Conservation (phyloP, 208 protist genomes). For the Sergeia podlipaevii region DNA sequence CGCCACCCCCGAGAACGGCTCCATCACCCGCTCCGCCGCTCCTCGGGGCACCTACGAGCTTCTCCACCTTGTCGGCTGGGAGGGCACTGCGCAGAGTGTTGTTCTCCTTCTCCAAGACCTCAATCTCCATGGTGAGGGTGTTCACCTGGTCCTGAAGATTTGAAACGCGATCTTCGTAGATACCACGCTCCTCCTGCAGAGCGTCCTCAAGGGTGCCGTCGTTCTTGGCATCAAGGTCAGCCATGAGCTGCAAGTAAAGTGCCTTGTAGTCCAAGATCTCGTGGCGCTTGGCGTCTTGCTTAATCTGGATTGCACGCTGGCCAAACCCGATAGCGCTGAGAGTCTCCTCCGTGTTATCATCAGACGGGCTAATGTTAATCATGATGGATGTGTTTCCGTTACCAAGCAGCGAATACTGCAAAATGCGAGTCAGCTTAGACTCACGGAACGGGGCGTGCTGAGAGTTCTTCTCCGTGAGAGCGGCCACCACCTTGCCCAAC, state of each 20-base stretch:
- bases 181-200: slow-evolving; percentile 59
- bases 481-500: slow-evolving; percentile 83
- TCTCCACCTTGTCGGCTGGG: slow-evolving; percentile 30
- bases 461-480: slow-evolving; percentile 74
- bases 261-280: slow-evolving; percentile 92
- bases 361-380: slow-evolving; percentile 84
- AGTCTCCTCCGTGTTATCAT: slow-evolving; percentile 87
- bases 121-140: slow-evolving; percentile 62
- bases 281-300: slow-evolving; percentile 88
- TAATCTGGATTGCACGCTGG: slow-evolving; percentile 92
- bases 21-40: neutral
- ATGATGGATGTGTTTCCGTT: slow-evolving; percentile 91
- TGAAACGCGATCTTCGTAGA: slow-evolving; percentile 72
- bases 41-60: neutral
- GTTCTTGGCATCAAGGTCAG: slow-evolving; percentile 83
- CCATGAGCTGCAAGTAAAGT: slow-evolving; percentile 84
- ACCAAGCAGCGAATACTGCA: slow-evolving; percentile 90
- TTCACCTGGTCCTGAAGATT: slow-evolving; percentile 57
- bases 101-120: slow-evolving; percentile 55
- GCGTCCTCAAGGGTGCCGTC: slow-evolving; percentile 69
- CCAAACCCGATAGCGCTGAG: slow-evolving; percentile 87
- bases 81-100: slow-evolving; percentile 20
- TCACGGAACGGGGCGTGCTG: slow-evolving; percentile 90
- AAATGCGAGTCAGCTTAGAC: slow-evolving; percentile 93
- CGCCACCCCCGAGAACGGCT: slow-evolving; percentile 2